Evolutionary conservation across 805 yeast species (phyloP), one percentile per base, ranked within the genome.

Genomic region (Barnettozyma californica): DNA sequence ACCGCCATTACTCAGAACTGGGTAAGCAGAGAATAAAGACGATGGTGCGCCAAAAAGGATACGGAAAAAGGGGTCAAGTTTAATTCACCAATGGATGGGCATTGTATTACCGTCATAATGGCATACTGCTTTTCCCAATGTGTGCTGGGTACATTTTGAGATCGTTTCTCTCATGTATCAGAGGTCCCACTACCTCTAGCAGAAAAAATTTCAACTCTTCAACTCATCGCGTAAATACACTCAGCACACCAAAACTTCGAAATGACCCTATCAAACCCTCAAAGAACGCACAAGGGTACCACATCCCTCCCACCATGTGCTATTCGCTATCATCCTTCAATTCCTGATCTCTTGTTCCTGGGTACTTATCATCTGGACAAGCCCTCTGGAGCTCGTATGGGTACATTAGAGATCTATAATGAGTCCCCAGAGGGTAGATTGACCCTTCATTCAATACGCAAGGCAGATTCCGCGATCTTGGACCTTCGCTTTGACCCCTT

Each of bases 321-420:
- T 40, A 64, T 92, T 4, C 72, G 83, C 34, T 73, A 83, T 9
- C 78, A 76, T 45, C 85, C 86, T 0, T 50, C 59, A 0, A 78
- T 80, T 39, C 57, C 65, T 4, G 57, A 74, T 0, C 60, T 76
- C 9, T 53, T 88, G 1, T 61, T 88, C 10, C 64, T 88, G 1
- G 98, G 97, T 0, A 90, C 97, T 0, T 92, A 94, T 62, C 78
- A 84, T 47, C 70, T 92, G 34, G 81, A 87, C 43, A 75, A 77
- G 55, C 70, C 73, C 9, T 68, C 74, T 14, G 83, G 84, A 1
- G 55, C 60, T 1, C 71, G 97, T 49, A 74, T 78, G 42, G 99
- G 99, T 0, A 60, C 80, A 0, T 54, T 81, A 2, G 84, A 78
- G 45, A 57, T 75, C 1, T 75, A 68, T 44, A 36, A 36, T 19